phyloP scores from a whole-genome alignment of 208 protist species.

The Acanthamoeba triangularis region DNA sequence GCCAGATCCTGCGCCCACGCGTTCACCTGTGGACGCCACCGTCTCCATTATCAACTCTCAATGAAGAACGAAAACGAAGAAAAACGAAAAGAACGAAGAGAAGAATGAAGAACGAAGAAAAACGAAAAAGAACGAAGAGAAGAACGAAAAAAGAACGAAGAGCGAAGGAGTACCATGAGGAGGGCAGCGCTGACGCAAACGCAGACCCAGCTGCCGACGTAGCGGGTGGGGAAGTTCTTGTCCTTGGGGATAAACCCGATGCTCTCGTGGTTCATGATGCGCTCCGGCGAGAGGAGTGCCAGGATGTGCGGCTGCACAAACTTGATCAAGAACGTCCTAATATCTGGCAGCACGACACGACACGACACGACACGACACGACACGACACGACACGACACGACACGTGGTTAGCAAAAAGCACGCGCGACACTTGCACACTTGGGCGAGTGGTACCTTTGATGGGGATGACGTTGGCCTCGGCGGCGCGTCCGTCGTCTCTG shows the following conservation, averaged over 20 bases:
- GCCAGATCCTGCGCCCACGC: conserved; percentile 58
- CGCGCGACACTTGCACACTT: neutral
- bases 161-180: neutral
- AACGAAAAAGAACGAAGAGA: neutral
- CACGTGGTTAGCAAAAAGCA: neutral
- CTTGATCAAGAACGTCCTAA: conserved; percentile 35
- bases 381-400: neutral
- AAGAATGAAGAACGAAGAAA: neutral
- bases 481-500: neutral
- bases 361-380: neutral
- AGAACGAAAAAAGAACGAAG: neutral
- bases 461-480: neutral
- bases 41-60: neutral
- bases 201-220: conserved; percentile 69
- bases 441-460: neutral
- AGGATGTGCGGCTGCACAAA: conserved; percentile 28
- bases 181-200: conserved; percentile 37
- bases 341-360: neutral
- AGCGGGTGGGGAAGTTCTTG: conserved; percentile 71
- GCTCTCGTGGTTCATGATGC: neutral
- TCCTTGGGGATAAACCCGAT: conserved; percentile 70
- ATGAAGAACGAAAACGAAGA: too few species aligned
- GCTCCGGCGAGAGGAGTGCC: neutral
- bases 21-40: neutral
- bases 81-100: too few species aligned